Evolutionary conservation across 768 basidiomycete species (phyloP).

Genomic region (Tricholoma sp.): DNA sequence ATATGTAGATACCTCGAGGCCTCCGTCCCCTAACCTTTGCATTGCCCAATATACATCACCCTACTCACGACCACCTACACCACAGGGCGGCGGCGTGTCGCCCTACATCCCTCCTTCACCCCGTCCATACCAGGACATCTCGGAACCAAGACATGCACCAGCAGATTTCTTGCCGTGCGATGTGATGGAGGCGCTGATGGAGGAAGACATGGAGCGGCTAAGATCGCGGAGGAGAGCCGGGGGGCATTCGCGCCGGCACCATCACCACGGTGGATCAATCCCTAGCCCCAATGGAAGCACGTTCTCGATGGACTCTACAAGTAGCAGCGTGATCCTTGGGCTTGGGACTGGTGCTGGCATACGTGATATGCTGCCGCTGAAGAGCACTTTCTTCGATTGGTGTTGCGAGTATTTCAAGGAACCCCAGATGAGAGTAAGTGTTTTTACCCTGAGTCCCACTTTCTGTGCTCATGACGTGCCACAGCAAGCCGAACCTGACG

Average conservation of each 20-base stretch:
- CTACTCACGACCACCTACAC: slow-evolving; percentile 54
- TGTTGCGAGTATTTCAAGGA: slow-evolving; percentile 97
- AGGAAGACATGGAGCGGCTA: slow-evolving; percentile 92
- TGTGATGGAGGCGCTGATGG: slow-evolving; percentile 85
- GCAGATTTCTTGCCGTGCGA: slow-evolving; percentile 65
- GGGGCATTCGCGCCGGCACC: slow-evolving; percentile 36
- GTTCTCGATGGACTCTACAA: slow-evolving; percentile 70
- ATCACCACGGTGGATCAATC: slow-evolving; percentile 38
- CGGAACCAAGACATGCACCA: slow-evolving; percentile 27
- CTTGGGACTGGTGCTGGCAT: slow-evolving; percentile 78
- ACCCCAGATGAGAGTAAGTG: slow-evolving; percentile 92
- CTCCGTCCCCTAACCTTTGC: slow-evolving; percentile 77
- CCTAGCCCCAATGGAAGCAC: slow-evolving; percentile 73
- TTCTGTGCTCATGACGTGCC: slow-evolving; percentile 10
- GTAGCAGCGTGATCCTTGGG: slow-evolving; percentile 65
- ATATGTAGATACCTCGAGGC: slow-evolving; percentile 47
- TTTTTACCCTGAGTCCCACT: not conserved
- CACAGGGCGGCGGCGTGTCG: slow-evolving; percentile 21
- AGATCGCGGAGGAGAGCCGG: slow-evolving; percentile 56
- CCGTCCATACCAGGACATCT: slow-evolving; percentile 21
- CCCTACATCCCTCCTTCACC: slow-evolving; percentile 20
- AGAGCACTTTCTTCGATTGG: slow-evolving; percentile 93
- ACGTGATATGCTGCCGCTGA: slow-evolving; percentile 81
- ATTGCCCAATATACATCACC: slow-evolving; percentile 74
- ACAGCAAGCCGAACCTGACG: slow-evolving; percentile 91